phyloP scores from a whole-genome alignment of 2,329 filamentous ascomycete genomes.

The Calonectria ilicicola region DNA sequence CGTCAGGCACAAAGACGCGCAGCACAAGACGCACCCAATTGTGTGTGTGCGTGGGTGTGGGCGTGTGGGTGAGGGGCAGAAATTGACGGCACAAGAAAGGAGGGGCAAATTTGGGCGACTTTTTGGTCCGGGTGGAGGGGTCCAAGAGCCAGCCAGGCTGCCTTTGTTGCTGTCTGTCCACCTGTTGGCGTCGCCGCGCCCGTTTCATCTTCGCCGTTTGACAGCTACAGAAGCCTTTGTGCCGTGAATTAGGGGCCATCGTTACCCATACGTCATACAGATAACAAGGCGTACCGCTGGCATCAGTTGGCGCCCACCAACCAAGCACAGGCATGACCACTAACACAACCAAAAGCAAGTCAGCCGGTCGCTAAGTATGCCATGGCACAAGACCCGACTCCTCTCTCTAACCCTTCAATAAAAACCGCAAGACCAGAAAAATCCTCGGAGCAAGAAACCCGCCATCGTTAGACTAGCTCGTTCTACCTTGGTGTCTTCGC shows the following conservation, averaged over 20 bases:
- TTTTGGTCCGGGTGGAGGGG: background rate
- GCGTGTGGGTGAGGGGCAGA: constrained; percentile 20
- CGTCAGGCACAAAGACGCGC: constrained; percentile 34
- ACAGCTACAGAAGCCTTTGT: background rate
- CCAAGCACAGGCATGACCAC: background rate
- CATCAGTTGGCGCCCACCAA: background rate
- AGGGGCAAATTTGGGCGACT: constrained; percentile 25
- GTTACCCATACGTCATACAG: background rate
- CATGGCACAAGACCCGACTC: too few species aligned
- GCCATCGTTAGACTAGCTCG: too few species aligned
- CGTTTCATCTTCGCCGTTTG: background rate
- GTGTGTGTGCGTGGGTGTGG: constrained; percentile 23
- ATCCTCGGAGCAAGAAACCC: too few species aligned
- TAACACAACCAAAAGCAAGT: background rate
- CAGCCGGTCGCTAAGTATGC: too few species aligned
- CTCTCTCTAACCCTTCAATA: too few species aligned
- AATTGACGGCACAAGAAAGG: constrained; percentile 30
- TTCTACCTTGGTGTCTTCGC: too few species aligned
- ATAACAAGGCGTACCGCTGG: background rate
- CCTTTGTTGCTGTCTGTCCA: too few species aligned
- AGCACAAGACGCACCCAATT: constrained; percentile 22
- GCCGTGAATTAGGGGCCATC: background rate
- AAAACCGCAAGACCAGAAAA: too few species aligned
- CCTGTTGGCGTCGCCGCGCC: background rate
- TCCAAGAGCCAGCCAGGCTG: background rate